Evolutionary conservation across 805 yeast genomes (phyloP).

Genomic region (Starmerella scarabaei): DNA sequence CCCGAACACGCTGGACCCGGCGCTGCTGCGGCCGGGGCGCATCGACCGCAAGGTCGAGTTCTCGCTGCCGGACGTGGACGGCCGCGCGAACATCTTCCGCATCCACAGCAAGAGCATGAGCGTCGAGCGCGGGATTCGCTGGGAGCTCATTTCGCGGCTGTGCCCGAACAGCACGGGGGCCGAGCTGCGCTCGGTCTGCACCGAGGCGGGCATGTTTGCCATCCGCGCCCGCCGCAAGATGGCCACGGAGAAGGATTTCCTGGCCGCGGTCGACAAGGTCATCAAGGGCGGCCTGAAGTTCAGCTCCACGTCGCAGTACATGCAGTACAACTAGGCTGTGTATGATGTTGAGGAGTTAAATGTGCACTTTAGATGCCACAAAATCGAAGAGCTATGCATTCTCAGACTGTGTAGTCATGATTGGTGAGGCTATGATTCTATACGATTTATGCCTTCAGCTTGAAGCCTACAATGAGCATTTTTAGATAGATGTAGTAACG

Average conservation of each 20-base stretch:
- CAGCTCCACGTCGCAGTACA: constrained; percentile 91
- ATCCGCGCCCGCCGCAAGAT: constrained; percentile 96
- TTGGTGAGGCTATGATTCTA: no score
- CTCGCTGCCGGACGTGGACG: constrained; percentile 90
- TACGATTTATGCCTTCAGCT: no score
- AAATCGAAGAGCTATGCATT: no score
- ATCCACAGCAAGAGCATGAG: constrained; percentile 97
- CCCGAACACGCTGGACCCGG: constrained; percentile 97
- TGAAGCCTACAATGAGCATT: no score
- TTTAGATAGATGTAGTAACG: no score
- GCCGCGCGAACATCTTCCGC: constrained; percentile 93
- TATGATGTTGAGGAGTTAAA: no score
- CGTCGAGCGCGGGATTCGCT: constrained; percentile 90
- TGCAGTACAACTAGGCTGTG: constrained; percentile 95
- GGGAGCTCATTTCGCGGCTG: constrained; percentile 94
- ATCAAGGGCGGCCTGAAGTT: constrained; percentile 97
- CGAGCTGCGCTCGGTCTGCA: constrained; percentile 93
- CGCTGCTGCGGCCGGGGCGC: constrained; percentile 94
- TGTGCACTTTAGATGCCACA: no score
- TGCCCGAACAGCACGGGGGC: constrained; percentile 99
- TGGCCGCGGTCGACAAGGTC: constrained; percentile 95
- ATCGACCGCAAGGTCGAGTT: constrained; percentile 98
- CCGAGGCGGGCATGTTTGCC: constrained; percentile 99
- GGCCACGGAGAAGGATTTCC: constrained; percentile 94
- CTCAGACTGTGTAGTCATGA: no score